phyloP scores from a whole-genome alignment of 2,329 filamentous ascomycete species.

The Cytospora mali region DNA sequence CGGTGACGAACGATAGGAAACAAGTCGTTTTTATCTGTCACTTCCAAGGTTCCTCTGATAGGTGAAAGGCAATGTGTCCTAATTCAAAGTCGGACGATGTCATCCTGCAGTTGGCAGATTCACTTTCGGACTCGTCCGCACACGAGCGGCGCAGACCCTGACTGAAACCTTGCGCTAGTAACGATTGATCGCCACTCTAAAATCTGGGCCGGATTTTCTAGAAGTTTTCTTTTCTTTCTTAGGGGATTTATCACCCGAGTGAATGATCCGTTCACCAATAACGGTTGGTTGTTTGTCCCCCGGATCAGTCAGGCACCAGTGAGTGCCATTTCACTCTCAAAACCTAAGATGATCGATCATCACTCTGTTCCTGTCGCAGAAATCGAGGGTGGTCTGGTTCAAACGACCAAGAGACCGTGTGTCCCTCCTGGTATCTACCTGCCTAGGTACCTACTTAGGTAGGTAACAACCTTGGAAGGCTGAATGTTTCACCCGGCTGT shows the following conservation, averaged over 20 bases:
- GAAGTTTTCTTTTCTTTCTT: neutral
- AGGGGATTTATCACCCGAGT: neutral
- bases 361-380: neutral
- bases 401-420: neutral
- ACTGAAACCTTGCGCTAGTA: constrained; percentile 5
- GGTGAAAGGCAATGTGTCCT: constrained; percentile 19
- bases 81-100: constrained; percentile 23
- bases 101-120: constrained; percentile 22
- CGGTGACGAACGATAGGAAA: neutral
- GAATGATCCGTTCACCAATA: neutral
- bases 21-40: neutral
- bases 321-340: neutral
- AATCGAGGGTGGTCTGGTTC: neutral
- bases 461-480: neutral
- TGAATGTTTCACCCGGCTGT: neutral
- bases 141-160: constrained; percentile 7
- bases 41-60: neutral
- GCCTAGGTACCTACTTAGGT: too few relatives aligned
- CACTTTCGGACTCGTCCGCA: constrained; percentile 18
- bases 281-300: neutral
- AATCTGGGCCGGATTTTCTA: neutral
- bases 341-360: neutral
- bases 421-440: too few relatives aligned
- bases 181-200: constrained; percentile 10
- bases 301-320: neutral